Percentiles rank a stretch among this genome's conserved stretches.
Evolutionary conservation across 2,329 filamentous ascomycete genomes (phyloP).

Genomic region (Venturiaceae sp.): DNA sequence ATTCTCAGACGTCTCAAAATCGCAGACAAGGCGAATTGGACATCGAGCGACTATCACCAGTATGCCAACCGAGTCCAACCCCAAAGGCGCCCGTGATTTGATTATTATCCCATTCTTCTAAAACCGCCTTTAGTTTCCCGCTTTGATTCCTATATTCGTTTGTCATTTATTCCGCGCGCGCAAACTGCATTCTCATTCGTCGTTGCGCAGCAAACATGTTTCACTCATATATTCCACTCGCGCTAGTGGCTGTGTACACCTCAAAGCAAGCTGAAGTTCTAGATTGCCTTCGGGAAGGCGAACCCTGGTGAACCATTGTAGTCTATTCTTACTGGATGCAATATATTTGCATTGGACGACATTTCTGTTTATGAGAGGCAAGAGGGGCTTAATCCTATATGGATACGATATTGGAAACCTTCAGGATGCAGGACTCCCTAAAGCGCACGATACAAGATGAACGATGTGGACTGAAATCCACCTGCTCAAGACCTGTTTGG

Average conservation of each 20-base stretch:
- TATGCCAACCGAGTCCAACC: not conserved
- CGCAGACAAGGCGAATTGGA: not conserved
- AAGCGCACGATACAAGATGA: conserved; percentile 1
- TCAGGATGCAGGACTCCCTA: not conserved
- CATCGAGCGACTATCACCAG: not conserved
- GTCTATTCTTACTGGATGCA: not conserved
- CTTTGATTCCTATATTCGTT: not conserved
- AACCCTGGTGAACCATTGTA: not conserved
- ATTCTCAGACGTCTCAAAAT: not conserved
- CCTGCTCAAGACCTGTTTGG: not conserved
- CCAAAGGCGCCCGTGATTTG: not conserved
- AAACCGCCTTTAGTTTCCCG: not conserved
- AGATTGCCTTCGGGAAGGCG: not conserved
- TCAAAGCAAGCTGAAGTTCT: not conserved
- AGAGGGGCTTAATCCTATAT: not conserved
- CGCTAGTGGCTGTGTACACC: not conserved
- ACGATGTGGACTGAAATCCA: not conserved
- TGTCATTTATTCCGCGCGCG: not conserved
- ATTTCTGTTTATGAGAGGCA: not conserved
- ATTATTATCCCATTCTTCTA: not conserved
- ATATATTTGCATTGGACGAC: not conserved
- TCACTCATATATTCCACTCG: not conserved
- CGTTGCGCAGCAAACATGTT: not conserved
- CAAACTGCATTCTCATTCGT: not conserved
- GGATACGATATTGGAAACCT: not conserved